These are phyloP conservation scores for Lepraria neglecta DNA, from an alignment of 495 filamentous ascomycete species.

Conservation along the genomic window DNA sequence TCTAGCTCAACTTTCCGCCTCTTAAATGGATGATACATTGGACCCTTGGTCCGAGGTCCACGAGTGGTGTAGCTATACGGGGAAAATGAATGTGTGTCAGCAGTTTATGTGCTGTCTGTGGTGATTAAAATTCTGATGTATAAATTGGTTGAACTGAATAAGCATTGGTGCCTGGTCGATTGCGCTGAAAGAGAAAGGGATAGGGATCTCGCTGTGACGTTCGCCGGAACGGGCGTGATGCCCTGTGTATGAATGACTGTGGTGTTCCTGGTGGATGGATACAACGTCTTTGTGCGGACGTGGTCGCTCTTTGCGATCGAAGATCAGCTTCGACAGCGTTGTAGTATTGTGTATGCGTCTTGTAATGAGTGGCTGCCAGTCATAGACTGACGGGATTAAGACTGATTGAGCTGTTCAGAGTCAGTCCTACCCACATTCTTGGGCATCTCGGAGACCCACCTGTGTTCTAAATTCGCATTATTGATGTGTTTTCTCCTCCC, in stretches of 20 bases:
- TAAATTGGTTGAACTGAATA: constrained; percentile 12
- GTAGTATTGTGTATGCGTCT: constrained; percentile 6
- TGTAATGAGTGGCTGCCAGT: constrained; percentile 25
- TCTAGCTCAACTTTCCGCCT: constrained; percentile 23
- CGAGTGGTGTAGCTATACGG: background rate
- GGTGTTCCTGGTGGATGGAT: constrained; percentile 13
- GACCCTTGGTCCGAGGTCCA: constrained; percentile 6
- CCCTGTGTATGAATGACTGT: constrained; percentile 12
- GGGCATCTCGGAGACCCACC: background rate
- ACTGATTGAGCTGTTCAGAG: constrained; percentile 14
- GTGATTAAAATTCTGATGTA: constrained; percentile 9
- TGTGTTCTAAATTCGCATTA: constrained; percentile 19
- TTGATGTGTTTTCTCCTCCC: background rate
- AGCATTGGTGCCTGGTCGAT: constrained; percentile 1
- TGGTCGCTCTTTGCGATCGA: constrained; percentile 24
- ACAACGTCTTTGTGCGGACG: constrained; percentile 27
- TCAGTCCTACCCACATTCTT: constrained; percentile 9
- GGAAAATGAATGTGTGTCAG: constrained; percentile 17
- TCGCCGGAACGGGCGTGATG: constrained; percentile 5
- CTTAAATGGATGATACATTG: constrained; percentile 28
- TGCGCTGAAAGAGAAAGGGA: background rate
- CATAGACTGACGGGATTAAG: constrained; percentile 25
- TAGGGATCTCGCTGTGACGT: background rate
- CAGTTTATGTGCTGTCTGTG: constrained; percentile 8
- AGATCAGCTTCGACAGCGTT: constrained; percentile 26